Base-by-base conservation (phyloP, 2,329 filamentous ascomycete species). In the Thielaviopsis punctulata region DNA sequence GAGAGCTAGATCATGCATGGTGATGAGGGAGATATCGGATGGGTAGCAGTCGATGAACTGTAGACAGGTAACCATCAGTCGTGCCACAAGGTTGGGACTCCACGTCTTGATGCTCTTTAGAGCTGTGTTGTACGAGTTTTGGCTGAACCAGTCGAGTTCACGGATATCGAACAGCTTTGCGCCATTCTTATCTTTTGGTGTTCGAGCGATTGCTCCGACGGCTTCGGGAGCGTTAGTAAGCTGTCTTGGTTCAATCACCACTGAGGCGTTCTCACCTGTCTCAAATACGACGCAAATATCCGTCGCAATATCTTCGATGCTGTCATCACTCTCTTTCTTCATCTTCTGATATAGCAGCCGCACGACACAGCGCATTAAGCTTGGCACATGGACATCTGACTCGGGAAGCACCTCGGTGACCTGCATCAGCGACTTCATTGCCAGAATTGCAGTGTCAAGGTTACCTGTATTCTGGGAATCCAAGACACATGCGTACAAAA, bases 61-160 rank as follows among this genome's bases (percentile, higher is more conserved):
- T 33, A 79, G 65, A 55, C 75, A 80, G 24, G 68, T 67, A 4
- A 62, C 63, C 47, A 82, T 65, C 22, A 94, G 70, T 3, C 75
- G 69, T 3, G 80, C 61, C 0, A 82, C 68, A 48, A 71, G 64
- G 5, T 63, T 62, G 1, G 80, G 69, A 22, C 73, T 62, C 71
- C 82, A 81, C 1, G 54, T 57, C 2, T 74, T 68, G 1, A 72
- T 70, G 57, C 81, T 70, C 55, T 79, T 77, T 4, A 90, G 65
- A 0, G 80, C 81, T 6, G 88, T 63, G 58, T 92, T 93, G 68
- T 93, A 94, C 1, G 83, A 75, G 57, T 85, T 90, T 56, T 81
- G 81, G 36, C 81, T 82, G 62, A 94, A 89, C 87, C 87, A 94
- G 58, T 89, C 75, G 3, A 93, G 69, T 59, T 95, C 87, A 2